Conservation (phyloP, 495 filamentous ascomycete genomes). For the Neurospora sp. region DNA sequence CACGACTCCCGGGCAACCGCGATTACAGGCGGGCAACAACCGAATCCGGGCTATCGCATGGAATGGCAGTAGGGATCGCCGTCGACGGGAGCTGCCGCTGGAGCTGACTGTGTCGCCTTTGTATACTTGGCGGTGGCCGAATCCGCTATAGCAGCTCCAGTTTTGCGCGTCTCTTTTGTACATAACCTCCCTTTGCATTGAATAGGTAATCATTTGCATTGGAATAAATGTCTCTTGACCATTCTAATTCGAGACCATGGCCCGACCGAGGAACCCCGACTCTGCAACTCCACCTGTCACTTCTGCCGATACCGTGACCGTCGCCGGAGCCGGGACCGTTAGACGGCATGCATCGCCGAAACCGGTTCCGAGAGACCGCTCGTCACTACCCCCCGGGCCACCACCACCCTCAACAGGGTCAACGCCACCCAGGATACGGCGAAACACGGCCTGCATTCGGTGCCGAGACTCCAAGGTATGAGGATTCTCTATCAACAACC, state of each 20-base stretch:
- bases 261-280: neutral
- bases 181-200: neutral
- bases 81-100: neutral
- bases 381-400: neutral
- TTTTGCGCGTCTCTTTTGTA: neutral
- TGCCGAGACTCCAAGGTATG: slow-evolving; percentile 35
- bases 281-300: neutral
- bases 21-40: neutral
- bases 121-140: neutral
- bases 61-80: neutral
- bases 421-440: slow-evolving; percentile 22
- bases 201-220: no score
- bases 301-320: neutral
- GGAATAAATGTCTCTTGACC: neutral
- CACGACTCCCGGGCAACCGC: neutral
- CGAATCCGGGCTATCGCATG: neutral
- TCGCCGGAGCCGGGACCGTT: neutral
- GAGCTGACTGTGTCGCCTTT: neutral
- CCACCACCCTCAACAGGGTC: neutral
- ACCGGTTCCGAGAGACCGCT: neutral
- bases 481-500: neutral
- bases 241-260: neutral
- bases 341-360: neutral
- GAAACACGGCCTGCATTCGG: slow-evolving; percentile 33
- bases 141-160: neutral